Percentiles rank a stretch among this genome's conserved stretches.
phyloP scores from a whole-genome alignment of 441 rosid species.

The Aquilaria agallochum region DNA sequence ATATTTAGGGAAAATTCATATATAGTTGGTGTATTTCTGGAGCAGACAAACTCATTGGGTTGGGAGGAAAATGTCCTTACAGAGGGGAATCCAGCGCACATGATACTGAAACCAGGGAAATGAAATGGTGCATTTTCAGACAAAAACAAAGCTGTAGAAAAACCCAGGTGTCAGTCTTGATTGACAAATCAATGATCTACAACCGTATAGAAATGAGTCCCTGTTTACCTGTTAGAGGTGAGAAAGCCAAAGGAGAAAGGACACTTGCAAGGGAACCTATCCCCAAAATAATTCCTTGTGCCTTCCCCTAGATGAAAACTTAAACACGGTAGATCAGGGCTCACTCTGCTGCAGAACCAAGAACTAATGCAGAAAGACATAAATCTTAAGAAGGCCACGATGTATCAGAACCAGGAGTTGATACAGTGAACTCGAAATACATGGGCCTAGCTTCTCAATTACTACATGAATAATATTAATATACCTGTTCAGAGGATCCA shows the following conservation, averaged over 20 bases:
- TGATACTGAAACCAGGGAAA: slow-evolving; percentile 86
- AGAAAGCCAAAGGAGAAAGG: slow-evolving; percentile 61
- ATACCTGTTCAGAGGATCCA: slow-evolving; percentile 65
- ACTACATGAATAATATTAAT: background rate
- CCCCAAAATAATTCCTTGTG: slow-evolving; percentile 80
- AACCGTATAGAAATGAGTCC: background rate
- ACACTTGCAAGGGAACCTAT: slow-evolving; percentile 63
- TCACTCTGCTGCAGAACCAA: background rate
- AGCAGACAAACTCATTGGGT: background rate
- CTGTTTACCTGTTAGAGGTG: slow-evolving; percentile 67
- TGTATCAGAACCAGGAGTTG: no score
- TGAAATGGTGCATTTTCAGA: slow-evolving; percentile 69
- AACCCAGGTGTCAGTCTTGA: slow-evolving; percentile 11
- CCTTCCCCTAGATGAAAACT: slow-evolving; percentile 53
- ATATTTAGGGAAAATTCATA: no score
- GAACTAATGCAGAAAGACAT: no score
- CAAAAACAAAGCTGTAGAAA: slow-evolving; percentile 56
- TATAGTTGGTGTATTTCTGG: no score
- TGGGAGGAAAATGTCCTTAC: slow-evolving; percentile 28
- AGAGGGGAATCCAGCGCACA: slow-evolving; percentile 60
- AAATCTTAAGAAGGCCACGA: no score
- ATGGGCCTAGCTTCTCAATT: background rate
- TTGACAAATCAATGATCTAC: background rate
- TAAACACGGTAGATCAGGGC: background rate
- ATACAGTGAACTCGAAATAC: background rate